Percentiles rank a stretch among this genome's conserved stretches.
Evolutionary conservation across 495 filamentous ascomycete genomes (phyloP).

Genomic region (Echria macrotheca): DNA sequence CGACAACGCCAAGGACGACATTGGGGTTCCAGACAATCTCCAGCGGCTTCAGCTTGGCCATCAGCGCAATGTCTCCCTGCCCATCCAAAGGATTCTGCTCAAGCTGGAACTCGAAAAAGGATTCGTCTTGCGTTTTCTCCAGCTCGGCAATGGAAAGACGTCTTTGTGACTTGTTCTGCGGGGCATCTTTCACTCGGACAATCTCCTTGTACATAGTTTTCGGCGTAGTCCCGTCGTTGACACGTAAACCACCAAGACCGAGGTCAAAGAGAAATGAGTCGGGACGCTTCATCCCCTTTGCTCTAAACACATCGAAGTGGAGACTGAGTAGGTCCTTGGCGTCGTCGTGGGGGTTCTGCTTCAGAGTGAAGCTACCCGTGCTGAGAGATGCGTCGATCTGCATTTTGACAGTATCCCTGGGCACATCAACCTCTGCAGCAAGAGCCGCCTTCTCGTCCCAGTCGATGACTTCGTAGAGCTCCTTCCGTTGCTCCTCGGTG

Average conservation of each 20-base stretch:
- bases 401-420: slow-evolving; percentile 84
- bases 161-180: slow-evolving; percentile 44
- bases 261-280: slow-evolving; percentile 85
- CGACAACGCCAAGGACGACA: slow-evolving; percentile 80
- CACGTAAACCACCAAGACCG: slow-evolving; percentile 83
- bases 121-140: slow-evolving; percentile 53
- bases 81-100: slow-evolving; percentile 94
- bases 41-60: slow-evolving; percentile 86
- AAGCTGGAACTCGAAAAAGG: slow-evolving; percentile 86
- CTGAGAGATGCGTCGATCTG: slow-evolving; percentile 84
- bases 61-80: slow-evolving; percentile 83
- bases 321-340: slow-evolving; percentile 76
- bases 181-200: slow-evolving; percentile 85
- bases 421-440: slow-evolving; percentile 78
- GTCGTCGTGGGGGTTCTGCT: slow-evolving; percentile 76
- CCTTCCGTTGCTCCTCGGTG: slow-evolving; percentile 91
- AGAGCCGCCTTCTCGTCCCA: slow-evolving; percentile 95
- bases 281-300: slow-evolving; percentile 77
- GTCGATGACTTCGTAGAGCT: slow-evolving; percentile 94
- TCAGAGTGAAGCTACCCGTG: slow-evolving; percentile 90
- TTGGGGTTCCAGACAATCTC: slow-evolving; percentile 96
- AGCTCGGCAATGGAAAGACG: slow-evolving; percentile 58
- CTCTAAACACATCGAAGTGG: slow-evolving; percentile 89
- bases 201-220: slow-evolving; percentile 89
- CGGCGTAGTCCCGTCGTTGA: slow-evolving; percentile 93